Base-by-base conservation (phyloP, 108 stramenopile genomes). In the Fragilaria crotonensis region DNA sequence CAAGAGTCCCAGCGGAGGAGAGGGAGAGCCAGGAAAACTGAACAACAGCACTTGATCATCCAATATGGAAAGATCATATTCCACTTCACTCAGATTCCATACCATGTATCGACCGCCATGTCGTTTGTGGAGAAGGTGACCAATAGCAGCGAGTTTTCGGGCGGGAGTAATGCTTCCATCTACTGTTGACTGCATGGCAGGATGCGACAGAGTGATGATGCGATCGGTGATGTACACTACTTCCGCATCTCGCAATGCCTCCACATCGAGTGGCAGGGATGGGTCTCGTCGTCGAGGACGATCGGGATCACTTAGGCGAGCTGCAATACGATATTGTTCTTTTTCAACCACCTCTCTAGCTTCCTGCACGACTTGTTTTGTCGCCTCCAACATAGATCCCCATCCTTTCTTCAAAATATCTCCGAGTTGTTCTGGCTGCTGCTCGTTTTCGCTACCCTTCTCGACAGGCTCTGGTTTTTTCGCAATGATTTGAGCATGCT, bases 51-150 rank as follows among this genome's bases (percentile, higher is more conserved):
- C 96, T 67, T 89, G 84, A 64, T 95, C 79, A 45, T 94, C 78
- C 48, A 98, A 80, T 23, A 85, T 33, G 2, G 68, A 57, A 19
- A 74, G 65, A 59, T 96, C 96, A 66, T 96, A 97, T 22, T 84
- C 78, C 21, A 96, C 92, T 72, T 98, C 98, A 28, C 79, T 83
- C 28, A 98, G 57, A 76, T 98, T 98, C 95, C 93, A 97, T 21
- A 97, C 87, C 85, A 98, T 91, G 72, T 76, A 96, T 27, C 67
- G 68, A 5, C 73, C 69, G 25, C 70, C 78, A 50, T 96, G 95
- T 45, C 89, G 64, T 32, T 81, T 79, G 48, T 76, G 45, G 30
- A 96, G 57, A 64, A 90, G 67, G 25, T 90, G 84, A 19, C 73
- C 80, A 0, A 95, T 74, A 11, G 90, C 87, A 7, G 85, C 85